Evolutionary conservation across 805 yeast species (phyloP), one percentile per base, ranked within the genome.

Genomic region (Metschnikowia dekortorum): DNA sequence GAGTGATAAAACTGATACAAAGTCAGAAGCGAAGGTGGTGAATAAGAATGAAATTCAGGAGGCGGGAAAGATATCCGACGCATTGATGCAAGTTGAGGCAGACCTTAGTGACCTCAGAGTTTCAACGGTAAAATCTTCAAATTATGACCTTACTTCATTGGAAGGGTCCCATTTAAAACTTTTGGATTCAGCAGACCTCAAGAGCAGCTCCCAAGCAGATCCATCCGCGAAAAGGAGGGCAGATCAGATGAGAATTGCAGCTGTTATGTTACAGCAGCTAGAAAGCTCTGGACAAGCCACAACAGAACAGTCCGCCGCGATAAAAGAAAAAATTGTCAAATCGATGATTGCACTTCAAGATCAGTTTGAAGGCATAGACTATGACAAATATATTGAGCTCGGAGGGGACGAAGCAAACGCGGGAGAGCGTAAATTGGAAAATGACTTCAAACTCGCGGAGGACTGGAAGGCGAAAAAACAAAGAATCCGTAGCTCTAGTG

Each of bases 391-490:
- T 9, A 34, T 39, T 16, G 50, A 47, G 32, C 37, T 41, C 18
- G 82, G 80, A 54, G 88, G 79, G 50, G 54, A 50, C 7, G 91
- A 91, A 4, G 64, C 54, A 11, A 66, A 68, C 54, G 78, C 78
- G 0, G 99, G 98, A 52, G 95, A 89, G 61, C 80, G 99, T 54
- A 87, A 90, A 62, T 68, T 92, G 32, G 97, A 92, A 57, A 92
- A 92, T 65, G 99, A 92, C 70, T 75, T 94, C 68, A 90, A 89
- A 62, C 66, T 89, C 9, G 97, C 96, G 22, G 99, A 94, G 68
- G 98, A 91, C 64, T 94, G 99, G 99, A 74, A 75, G 39, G 71
- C 87, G 0, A 90, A 92, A 61, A 87, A 83, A 61, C 85, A 81
- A 51, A 74, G 98, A 55, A 91, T 94, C 39, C 76, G 96, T 50